Conservation (phyloP, 2,329 filamentous ascomycete species). For the Calcarisporium arbuscula region DNA sequence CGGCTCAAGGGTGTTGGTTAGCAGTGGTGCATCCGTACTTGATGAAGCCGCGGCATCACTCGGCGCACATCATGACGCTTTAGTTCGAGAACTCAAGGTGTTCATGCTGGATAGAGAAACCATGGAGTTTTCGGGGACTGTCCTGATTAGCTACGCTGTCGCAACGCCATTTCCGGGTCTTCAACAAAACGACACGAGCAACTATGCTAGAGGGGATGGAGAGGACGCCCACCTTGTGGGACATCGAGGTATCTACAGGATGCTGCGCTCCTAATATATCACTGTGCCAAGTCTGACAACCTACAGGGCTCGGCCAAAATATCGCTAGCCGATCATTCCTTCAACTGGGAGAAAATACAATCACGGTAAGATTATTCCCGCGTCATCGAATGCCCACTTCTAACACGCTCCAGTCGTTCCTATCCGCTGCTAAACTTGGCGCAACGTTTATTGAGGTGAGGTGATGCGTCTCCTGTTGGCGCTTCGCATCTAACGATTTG, state of each 20-base stretch:
- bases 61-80: conserved; percentile 21
- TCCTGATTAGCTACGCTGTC: conserved; percentile 28
- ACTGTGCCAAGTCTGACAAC: neutral
- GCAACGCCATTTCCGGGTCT: conserved; percentile 15
- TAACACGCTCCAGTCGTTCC: conserved; percentile 20
- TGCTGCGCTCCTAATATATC: neutral
- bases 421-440: conserved; percentile 24
- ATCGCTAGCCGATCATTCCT: conserved; percentile 14
- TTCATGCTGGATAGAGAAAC: conserved; percentile 23
- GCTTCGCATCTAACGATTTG: conserved; percentile 1
- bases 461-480: neutral
- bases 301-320: conserved; percentile 6
- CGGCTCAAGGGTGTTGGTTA: conserved; percentile 12
- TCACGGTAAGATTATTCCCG: conserved; percentile 9
- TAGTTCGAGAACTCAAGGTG: conserved; percentile 25
- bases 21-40: conserved; percentile 21
- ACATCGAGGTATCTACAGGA: conserved; percentile 22
- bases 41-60: conserved; percentile 15
- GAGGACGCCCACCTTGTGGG: conserved; percentile 19
- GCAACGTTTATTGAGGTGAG: conserved; percentile 27
- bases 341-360: conserved; percentile 31
- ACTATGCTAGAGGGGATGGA: neutral
- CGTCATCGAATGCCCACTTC: neutral
- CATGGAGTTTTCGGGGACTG: conserved; percentile 21
- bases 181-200: neutral